Evolutionary conservation across 1,284 basidiomycete species (phyloP).

Genomic region (Tylopilus sp.): DNA sequence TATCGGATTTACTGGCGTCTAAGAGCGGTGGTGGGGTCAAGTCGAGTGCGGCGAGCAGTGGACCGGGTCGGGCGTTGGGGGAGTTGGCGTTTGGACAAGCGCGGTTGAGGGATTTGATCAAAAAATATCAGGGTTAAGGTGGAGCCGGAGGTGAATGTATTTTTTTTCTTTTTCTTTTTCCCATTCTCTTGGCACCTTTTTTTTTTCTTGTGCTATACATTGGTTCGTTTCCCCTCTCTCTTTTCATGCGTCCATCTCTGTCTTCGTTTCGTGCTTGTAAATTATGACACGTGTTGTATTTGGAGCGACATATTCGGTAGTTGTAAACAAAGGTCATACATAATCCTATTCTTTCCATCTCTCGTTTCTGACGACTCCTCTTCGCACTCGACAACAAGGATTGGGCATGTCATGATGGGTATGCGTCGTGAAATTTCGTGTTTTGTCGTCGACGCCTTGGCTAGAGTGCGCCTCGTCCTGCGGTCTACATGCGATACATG

Average conservation of each 20-base stretch:
- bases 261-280: background rate
- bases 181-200: background rate
- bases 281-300: conserved; percentile 12
- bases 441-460: too few relatives aligned
- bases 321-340: background rate
- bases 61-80: conserved; percentile 22
- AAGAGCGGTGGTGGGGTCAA: conserved; percentile 18
- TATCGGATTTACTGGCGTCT: conserved; percentile 19
- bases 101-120: conserved; percentile 71
- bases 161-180: background rate
- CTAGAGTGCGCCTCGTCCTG: conserved; percentile 24
- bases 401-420: too few relatives aligned
- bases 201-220: background rate
- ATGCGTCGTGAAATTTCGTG: too few relatives aligned
- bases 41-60: conserved; percentile 12
- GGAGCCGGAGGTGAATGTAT: background rate
- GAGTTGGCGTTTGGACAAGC: conserved; percentile 74
- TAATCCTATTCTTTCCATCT: background rate
- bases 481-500: conserved; percentile 15
- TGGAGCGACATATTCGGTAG: background rate
- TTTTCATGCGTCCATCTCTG: background rate
- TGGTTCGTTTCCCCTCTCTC: background rate
- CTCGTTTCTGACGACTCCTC: too few relatives aligned
- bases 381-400: too few relatives aligned
- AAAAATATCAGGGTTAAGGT: conserved; percentile 62